Evolutionary conservation across 2,329 filamentous ascomycete species (phyloP), one percentile per base, ranked within the genome.

Genomic region (Pseudogymnoascus sp.): DNA sequence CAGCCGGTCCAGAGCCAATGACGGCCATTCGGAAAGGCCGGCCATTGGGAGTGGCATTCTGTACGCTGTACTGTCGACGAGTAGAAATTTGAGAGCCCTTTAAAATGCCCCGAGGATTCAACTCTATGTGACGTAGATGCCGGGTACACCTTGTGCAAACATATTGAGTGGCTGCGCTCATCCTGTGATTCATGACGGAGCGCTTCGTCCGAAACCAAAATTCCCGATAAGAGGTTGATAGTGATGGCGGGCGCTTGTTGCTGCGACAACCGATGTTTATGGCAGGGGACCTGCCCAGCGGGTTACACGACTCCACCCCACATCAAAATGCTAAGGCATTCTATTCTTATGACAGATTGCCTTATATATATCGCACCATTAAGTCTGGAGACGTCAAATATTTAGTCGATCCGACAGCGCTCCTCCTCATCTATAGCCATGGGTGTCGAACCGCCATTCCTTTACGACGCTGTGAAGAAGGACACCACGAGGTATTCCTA

Each of bases 1-100:
- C 94, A 11, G 94, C 94, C 1, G 94, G 94, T 1, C 94, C 94
- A 28, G 94, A 97, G 59, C 93, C 94, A 67, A 97, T 84, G 64
- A 97, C 83, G 63, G 93, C 94, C 73, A 97, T 80, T 57, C 90
- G 88, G 68, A 93, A 85, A 2, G 84, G 83, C 57, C 79, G 75
- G 62, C 61, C 68, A 71, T 71, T 65, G 36, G 68, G 63, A 58
- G 63, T 57, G 33, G 62, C 61, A 57, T 61, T 63, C 63, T 67
- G 67, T 28, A 61, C 61, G 28, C 65, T 66, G 64, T 71, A 71
- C 61, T 58, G 30, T 64, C 67, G 63, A 25, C 60, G 60, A 38
- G 36, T 33, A 60, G 22, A 28, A 60, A 60, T 20, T 12, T 30
- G 57, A 25, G 57, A 12, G 12, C 57, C 18, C 28, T n/a, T 33